Base-by-base conservation (phyloP, 306 rosid genomes). In the Cicer cuneatum region DNA sequence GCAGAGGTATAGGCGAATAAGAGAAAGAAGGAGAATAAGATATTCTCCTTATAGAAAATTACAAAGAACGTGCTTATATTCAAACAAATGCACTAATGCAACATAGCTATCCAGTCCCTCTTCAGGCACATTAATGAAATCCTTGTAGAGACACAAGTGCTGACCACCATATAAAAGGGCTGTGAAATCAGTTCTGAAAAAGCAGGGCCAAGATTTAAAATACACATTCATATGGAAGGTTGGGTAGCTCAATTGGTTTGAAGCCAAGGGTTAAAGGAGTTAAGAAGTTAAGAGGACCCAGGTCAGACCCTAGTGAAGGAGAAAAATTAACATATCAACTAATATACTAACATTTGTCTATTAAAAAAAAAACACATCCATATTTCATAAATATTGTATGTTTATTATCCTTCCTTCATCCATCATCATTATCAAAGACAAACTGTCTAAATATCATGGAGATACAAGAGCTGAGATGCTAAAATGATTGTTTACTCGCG, bases 41-140 rank as follows among this genome's bases (percentile, higher is more conserved):
- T 46, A n/a, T 37, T 37, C 52, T 45, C 46, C 21, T 37, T 46
- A 16, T 37, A 29, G n/a, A 69, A 60, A 77, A 62, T 42, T 60
- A 47, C n/a, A 52, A 51, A 71, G 67, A 71, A 71, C 56, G 49
- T 69, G 48, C 64, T 61, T 52, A 66, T 21, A 69, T 60, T 58
- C 62, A 52, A 57, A 12, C 51, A 76, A 67, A 77, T 67, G 56
- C 74, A 16, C 70, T 29, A 77, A 59, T 46, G 58, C 40, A 35
- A 8, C 45, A 43, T 39, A 14, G 40, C 59, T 52, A 66, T 16
- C 33, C 42, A 19, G 56, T 64, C 66, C 57, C 66, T 75, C 47
- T n/a, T 57, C 72, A 40, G 18, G 7, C 68, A 16, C 24, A 57
- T 77, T 13, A 46, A 46, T 66, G 49, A 73, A 76, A 76, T 43